These are phyloP conservation scores for Chytriomyces confervae DNA, from an alignment of 192 early-diverging fungal species.

Conservation along the genomic window DNA sequence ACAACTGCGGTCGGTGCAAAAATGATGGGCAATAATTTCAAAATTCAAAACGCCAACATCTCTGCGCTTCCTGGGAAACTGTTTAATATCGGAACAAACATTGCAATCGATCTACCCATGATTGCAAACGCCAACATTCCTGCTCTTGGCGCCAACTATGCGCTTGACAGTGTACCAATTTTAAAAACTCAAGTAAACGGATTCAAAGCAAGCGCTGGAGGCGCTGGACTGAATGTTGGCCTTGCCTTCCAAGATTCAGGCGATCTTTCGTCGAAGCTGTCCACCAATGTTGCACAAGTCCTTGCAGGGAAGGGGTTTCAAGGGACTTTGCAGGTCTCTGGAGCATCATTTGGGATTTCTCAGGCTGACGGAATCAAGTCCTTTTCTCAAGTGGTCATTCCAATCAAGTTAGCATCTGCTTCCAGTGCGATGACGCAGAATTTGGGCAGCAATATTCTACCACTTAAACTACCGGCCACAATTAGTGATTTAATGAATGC, in stretches of 20 bases:
- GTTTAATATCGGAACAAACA: slow-evolving; percentile 13
- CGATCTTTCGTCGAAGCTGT: slow-evolving; percentile 12
- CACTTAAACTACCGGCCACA: slow-evolving; percentile 31
- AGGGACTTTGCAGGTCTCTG: slow-evolving; percentile 19
- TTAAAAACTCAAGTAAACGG: slow-evolving; percentile 12
- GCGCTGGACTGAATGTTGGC: slow-evolving; percentile 12
- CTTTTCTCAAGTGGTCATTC: slow-evolving; percentile 17
- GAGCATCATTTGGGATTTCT: slow-evolving; percentile 19
- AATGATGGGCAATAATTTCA: background rate
- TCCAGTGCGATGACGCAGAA: background rate
- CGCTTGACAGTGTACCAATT: slow-evolving; percentile 19
- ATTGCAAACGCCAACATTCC: slow-evolving; percentile 21
- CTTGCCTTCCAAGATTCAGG: slow-evolving; percentile 16
- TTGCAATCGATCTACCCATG: slow-evolving; percentile 25
- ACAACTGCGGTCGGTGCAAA: background rate
- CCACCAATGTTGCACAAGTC: slow-evolving; percentile 1
- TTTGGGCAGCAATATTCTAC: slow-evolving; percentile 3
- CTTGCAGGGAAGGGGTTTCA: slow-evolving; percentile 14
- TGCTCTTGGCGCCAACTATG: slow-evolving; percentile 13
- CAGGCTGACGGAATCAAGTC: slow-evolving; percentile 24
- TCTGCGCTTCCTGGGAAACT: background rate
- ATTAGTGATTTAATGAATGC: slow-evolving; percentile 19
- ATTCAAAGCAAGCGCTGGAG: slow-evolving; percentile 16
- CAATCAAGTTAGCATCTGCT: background rate
- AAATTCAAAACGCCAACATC: background rate